Evolutionary conservation across 1,284 basidiomycete species (phyloP), one percentile per base, ranked within the genome.

Genomic region (Malassezia yamatoensis): DNA sequence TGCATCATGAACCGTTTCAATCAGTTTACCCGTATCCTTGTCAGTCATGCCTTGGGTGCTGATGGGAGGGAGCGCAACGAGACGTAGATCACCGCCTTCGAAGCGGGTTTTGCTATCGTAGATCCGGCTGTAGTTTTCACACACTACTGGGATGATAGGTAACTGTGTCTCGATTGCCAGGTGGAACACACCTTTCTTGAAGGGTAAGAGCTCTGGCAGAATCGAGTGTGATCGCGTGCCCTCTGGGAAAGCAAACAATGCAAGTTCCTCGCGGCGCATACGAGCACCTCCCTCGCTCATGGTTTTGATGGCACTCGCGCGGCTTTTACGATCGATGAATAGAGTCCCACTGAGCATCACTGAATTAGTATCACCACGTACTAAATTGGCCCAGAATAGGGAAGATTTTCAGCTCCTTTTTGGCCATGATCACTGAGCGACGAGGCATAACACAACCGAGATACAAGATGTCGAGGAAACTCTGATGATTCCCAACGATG

Each of bases 181-280:
- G 72, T 98, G 90, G 81, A 98, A 98, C 0, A 90, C 91, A 38
- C 94, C 94, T 77, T 96, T 99, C 79, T 99, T 99, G 79, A 99
- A 87, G 0, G 89, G 86, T 2, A 90, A 80, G 35, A 74, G 53
- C 36, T 67, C 72, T 0, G 72, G 72, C 0, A 66, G 61, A 0
- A 69, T 64, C 13, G 72, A 39, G 10, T 70, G 65, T n/a, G 65
- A 67, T 12, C 94, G 83, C 2, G 72, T 74, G 40, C 72, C 72
- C 42, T 74, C 72, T 18, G 72, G 72, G 59, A 73, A 74, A 21
- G 73, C 60, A 61, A 69, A 73, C 5, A 74, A 77, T 7, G 87
- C 89, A 32, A 87, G 80, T 68, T 77, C 76, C 29, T 82, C 79
- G 39, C 76, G 70, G 77, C 87, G 90, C 85, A 98, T 90, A 51